These are phyloP conservation scores for Kuraishia piskuri DNA, from an alignment of 805 yeast genomes.

Conservation along the genomic window DNA sequence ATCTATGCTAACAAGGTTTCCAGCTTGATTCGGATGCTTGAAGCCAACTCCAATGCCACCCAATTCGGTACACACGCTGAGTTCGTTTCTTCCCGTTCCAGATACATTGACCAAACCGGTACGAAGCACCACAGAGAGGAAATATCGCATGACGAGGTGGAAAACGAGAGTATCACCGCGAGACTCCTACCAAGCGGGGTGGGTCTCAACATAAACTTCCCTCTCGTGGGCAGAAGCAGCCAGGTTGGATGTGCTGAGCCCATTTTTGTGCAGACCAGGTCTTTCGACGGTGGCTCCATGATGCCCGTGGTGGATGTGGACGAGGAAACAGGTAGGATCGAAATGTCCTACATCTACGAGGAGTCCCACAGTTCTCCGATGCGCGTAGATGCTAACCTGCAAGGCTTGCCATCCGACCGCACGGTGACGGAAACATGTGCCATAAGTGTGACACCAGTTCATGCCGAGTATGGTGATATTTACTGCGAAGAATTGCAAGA, in stretches of 20 bases:
- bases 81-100: constrained; percentile 11
- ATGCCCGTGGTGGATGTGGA: constrained; percentile 10
- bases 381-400: not conserved
- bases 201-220: constrained; percentile 41
- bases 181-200: constrained; percentile 35
- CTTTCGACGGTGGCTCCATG: constrained; percentile 28
- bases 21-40: not conserved
- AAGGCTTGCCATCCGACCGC: not conserved
- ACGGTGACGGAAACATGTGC: constrained; percentile 1
- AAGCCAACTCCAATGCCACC: not conserved
- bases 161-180: constrained; percentile 2
- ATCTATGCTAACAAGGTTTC: not conserved
- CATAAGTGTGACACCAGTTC: constrained; percentile 4
- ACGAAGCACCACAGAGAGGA: constrained; percentile 1
- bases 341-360: not conserved
- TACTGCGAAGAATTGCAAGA: not conserved
- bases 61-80: constrained; percentile 10
- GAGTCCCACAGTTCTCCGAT: not conserved
- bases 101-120: constrained; percentile 4
- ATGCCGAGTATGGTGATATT: constrained; percentile 1
- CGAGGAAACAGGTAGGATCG: not conserved
- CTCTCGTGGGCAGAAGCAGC: constrained; percentile 28
- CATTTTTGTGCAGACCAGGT: constrained; percentile 33
- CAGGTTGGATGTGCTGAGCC: constrained; percentile 29
- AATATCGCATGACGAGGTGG: constrained; percentile 3